These are phyloP conservation scores for Biscutella laevigata DNA, from an alignment of 441 rosid species.

Conservation along the genomic window DNA sequence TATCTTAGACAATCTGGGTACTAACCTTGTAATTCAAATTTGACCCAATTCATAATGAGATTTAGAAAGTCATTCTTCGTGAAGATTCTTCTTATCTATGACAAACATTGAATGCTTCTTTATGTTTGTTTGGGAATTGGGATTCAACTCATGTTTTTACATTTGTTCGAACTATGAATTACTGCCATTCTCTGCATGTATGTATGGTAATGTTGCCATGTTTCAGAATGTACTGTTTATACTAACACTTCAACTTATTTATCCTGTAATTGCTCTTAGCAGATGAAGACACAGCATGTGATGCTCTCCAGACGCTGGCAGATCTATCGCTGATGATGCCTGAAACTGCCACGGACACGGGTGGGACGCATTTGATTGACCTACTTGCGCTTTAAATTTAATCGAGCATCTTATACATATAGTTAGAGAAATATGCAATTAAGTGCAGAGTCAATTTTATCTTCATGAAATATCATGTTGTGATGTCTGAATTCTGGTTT, in stretches of 20 bases:
- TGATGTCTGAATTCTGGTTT: constrained; percentile 16
- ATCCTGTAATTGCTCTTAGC: constrained; percentile 20
- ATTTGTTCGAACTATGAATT: neutral
- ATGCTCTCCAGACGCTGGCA: constrained; percentile 66
- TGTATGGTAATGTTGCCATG: constrained; percentile 5
- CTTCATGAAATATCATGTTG: too few species aligned
- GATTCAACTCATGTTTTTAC: neutral
- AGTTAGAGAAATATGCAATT: too few species aligned
- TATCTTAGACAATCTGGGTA: constrained; percentile 1
- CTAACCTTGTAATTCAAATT: neutral
- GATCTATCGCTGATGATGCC: constrained; percentile 92
- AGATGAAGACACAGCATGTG: constrained; percentile 57
- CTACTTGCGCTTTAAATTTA: constrained; percentile 9
- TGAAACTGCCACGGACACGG: constrained; percentile 64
- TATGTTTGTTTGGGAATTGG: neutral
- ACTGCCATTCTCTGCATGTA: neutral
- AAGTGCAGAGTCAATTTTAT: too few species aligned
- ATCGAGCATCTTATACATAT: neutral
- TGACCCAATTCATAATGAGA: constrained; percentile 11
- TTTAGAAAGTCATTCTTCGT: constrained; percentile 11
- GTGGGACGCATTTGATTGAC: constrained; percentile 35
- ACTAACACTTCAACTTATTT: constrained; percentile 2
- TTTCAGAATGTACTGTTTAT: neutral
- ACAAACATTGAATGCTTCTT: constrained; percentile 1
- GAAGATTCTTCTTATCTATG: constrained; percentile 6